Evolutionary conservation across 2,329 filamentous ascomycete species (phyloP), one percentile per base, ranked within the genome.

Genomic region (Neurospora sp.): DNA sequence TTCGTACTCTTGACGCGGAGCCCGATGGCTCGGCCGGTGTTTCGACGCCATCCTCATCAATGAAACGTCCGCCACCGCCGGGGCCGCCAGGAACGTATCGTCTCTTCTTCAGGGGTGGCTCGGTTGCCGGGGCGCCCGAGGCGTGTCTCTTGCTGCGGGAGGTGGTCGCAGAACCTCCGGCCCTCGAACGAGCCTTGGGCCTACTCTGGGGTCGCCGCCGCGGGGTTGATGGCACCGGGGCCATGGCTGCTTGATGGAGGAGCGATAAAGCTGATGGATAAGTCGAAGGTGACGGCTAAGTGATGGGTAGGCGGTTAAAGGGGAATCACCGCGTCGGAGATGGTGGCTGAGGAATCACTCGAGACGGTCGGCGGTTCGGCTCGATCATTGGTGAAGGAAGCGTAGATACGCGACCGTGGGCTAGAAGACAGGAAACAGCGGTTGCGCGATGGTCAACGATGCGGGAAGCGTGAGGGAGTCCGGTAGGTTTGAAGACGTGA

Each of bases 71-170:
- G 70, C 93, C 93, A 66, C 93, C 93, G 46, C 92, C 93, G 70
- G 92, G 91, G 3, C 93, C 93, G 66, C 93, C 93, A 40, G 95
- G 92, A 66, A 96, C 87, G 81, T 97, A 97, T 80, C 88, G 87
- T 74, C 89, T 86, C 77, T 87, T 88, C 81, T 93, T 93, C 0
- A 84, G 84, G 12, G 90, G 89, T 36, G 89, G 89, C 74, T 91
- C 89, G 66, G 84, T 83, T 57, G 78, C 79, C 36, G 79, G 76
- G 8, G 75, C 77, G 57, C 80, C 79, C 36, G 71, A 36, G 17
- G 71, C 70, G 6, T 46, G 36, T 66, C 73, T 74, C 36, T 72
- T 74, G 71, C 78, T 78, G 39, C 77, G 77, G 72, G 75, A 80
- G 71, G 76, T 78, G 72, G 75, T 79, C 71, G 73, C 74, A 1